phyloP scores from a whole-genome alignment of 495 filamentous ascomycete species.

The Podospora conica region DNA sequence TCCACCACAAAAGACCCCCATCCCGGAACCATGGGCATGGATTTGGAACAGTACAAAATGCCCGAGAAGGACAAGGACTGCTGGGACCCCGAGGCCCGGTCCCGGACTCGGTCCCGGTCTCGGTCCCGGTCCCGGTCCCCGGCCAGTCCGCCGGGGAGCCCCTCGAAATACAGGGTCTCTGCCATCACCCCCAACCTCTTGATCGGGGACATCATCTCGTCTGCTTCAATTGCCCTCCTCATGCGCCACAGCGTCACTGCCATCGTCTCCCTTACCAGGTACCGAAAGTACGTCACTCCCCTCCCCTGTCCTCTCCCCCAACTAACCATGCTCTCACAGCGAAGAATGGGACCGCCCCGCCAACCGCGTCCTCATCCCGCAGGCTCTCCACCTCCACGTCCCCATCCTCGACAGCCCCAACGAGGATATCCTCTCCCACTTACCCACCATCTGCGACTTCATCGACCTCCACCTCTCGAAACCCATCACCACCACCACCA shows the following conservation, averaged over 20 bases:
- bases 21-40: no score
- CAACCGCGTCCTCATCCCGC: slow-evolving; percentile 28
- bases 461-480: slow-evolving; percentile 28
- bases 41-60: no score
- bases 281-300: slow-evolving; percentile 1
- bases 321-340: background rate
- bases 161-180: background rate
- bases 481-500: background rate
- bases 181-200: slow-evolving; percentile 19
- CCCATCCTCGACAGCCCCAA: slow-evolving; percentile 32
- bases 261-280: slow-evolving; percentile 25
- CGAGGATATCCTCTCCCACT: slow-evolving; percentile 30
- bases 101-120: no score
- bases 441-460: slow-evolving; percentile 36
- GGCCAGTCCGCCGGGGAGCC: background rate
- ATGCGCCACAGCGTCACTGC: slow-evolving; percentile 29
- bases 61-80: no score
- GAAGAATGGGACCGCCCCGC: slow-evolving; percentile 15
- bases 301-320: no score
- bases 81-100: no score
- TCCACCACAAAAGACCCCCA: no score
- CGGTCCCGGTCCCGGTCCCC: background rate
- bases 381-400: slow-evolving; percentile 30
- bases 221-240: slow-evolving; percentile 26
- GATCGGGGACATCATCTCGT: slow-evolving; percentile 30